Base-by-base conservation (phyloP, 805 yeast genomes). In the Ogataea polymorpha region DNA sequence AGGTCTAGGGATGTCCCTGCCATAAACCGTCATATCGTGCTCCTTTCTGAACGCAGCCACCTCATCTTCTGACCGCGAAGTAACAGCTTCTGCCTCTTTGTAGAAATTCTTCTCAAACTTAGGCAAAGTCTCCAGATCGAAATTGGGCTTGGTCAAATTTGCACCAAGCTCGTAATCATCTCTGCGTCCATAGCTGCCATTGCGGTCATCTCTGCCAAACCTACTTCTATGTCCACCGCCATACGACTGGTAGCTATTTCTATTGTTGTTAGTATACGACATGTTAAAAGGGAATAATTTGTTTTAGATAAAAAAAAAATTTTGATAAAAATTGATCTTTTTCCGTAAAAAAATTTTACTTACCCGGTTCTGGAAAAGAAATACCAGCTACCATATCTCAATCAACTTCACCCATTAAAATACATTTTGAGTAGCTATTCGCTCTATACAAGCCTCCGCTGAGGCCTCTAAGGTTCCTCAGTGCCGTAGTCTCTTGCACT, bases 21-120 rank as follows among this genome's bases (percentile, higher is more conserved):
- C 99, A 45, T 69, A 63, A 48, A 86, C 76, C 46, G 83, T 81
- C 98, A 93, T 93, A 59, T 88, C 91, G 65, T 82, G 74, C 56
- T 80, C 80, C 46, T 75, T 74, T 74, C 99, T 83, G 74, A 90
- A 93, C 33, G 69, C 74, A 20, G 61, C 66, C 52, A 93, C 75
- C 45, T 91, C 97, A 26, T 64, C 74, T 2, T 82, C 89, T 32
- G 85, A 62, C 68, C 97, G 86, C 33, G 68, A 71, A 45, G 86
- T 67, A 48, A 93, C 98, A 40, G 66, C 66, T 45, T 86, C 86
- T 61, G 84, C 82, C 72, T 93, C 99, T 49, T 73, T 72, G 72
- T 93, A 93, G 63, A 93, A 93, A 68, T 93, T 88, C 74, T 93
- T 93, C 68, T 90, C 96, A 62, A 93, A 93, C 61, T 80, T 80